Base-by-base conservation (phyloP, 1,284 basidiomycete species). In the Naganishia liquefaciens region DNA sequence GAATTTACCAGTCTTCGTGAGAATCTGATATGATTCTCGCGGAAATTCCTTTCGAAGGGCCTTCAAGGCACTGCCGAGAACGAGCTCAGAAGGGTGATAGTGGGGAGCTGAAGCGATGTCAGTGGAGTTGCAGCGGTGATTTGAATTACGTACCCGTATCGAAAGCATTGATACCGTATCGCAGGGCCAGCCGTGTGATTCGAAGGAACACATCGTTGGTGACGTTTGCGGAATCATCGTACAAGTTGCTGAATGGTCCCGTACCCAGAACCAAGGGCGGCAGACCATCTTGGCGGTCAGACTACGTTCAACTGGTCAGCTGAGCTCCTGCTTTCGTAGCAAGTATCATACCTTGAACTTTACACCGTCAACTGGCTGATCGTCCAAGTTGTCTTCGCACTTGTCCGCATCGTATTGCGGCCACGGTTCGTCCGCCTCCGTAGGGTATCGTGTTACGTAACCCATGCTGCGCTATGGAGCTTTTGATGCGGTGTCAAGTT, bases 1-100 rank as follows among this genome's bases (percentile, higher is more conserved):
- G 76, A 90, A 94, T 54, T 94, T 86, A 27, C 93, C 95, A 68
- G 88, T 90, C 79, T 99, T 99, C n/a, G 93, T 94, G 79, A 93
- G 87, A 76, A 95, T 77, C 71, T 86, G 84, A 76, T 95, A 96
- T 0, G 87, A 86, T 17, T 84, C 82, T 28, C 93, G 85, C 21
- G 91, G 91, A 73, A 88, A 93, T 72, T 91, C 88, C 58, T 78
- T 75, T 52, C 81, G 78, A 23, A 95, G 79, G 0, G 84, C 81
- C 54, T 84, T 78, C 27, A 94, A 81, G 3, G 85, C 85, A 53
- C 88, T 85, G 11, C 94, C 94, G 21, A 98, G 82, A 1, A 96
- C 84, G 67, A 90, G 86, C 79, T 98, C 94, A 3, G 93, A 96
- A 2, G 88, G 86, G 37, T 91, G 91, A 78, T 99, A 98, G 78